These are phyloP conservation scores for Dioszegia aurantiaca DNA, from an alignment of 768 basidiomycete genomes.

Conservation along the genomic window DNA sequence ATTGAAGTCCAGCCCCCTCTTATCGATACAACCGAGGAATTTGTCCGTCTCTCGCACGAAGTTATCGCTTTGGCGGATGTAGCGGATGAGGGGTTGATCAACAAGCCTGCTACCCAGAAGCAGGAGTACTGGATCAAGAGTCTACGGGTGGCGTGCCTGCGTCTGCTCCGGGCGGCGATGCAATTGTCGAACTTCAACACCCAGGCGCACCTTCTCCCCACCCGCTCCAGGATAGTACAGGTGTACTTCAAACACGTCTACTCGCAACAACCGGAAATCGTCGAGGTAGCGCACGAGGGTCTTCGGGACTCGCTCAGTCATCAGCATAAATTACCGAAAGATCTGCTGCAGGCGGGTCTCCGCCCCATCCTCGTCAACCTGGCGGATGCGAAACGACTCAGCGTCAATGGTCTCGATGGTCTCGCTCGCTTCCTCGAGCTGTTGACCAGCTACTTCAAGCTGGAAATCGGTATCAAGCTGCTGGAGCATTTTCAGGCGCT, in stretches of 20 bases:
- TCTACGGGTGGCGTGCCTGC: slow-evolving; percentile 89
- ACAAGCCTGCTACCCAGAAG: slow-evolving; percentile 72
- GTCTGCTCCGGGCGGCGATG: slow-evolving; percentile 89
- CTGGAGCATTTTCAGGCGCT: slow-evolving; percentile 92
- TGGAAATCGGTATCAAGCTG: slow-evolving; percentile 96
- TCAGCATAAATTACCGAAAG: slow-evolving; percentile 88
- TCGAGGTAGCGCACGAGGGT: slow-evolving; percentile 91
- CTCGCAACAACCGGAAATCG: slow-evolving; percentile 82
- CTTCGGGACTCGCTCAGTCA: slow-evolving; percentile 81
- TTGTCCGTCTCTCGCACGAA: slow-evolving; percentile 85
- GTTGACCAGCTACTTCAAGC: slow-evolving; percentile 98
- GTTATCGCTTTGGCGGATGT: slow-evolving; percentile 93
- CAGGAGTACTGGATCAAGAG: slow-evolving; percentile 76
- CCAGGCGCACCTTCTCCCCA: slow-evolving; percentile 53
- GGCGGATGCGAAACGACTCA: slow-evolving; percentile 89
- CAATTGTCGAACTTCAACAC: slow-evolving; percentile 80
- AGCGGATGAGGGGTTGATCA: slow-evolving; percentile 78
- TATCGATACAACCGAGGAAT: slow-evolving; percentile 86
- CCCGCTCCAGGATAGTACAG: slow-evolving; percentile 69
- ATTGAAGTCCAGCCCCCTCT: slow-evolving; percentile 83
- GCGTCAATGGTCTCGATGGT: slow-evolving; percentile 82
- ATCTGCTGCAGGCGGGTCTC: slow-evolving; percentile 88
- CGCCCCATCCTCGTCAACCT: slow-evolving; percentile 97
- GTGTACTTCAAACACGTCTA: slow-evolving; percentile 99
- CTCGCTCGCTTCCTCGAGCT: slow-evolving; percentile 88